Evolutionary conservation across 768 basidiomycete species (phyloP), one percentile per base, ranked within the genome.

Genomic region (Wakefieldia striispora): DNA sequence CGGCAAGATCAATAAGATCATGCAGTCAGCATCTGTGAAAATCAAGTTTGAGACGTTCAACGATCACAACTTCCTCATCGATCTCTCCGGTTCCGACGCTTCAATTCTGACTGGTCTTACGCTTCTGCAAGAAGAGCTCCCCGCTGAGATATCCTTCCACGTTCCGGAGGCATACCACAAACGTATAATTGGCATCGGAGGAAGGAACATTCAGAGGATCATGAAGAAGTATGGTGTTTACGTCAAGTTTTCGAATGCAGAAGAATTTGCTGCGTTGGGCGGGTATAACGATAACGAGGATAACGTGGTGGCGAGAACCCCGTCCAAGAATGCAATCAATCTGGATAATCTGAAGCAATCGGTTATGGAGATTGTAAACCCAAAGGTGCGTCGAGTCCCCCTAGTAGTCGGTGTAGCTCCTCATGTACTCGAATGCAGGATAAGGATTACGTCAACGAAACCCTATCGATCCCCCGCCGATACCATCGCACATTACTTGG

Each of bases 151-250:
- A 24, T 95, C 93, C 21, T 99, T 99, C 81, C 94, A 97, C 69
- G 93, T 99, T 12, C 95, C 95, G 27, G 95, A 99, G 70, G 84
- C 85, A 40, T 98, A 97, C 66, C 95, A 98, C 75, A 98, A 97
- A 69, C 89, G 97, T 53, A 99, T 99, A 66, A 99, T 99, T 57
- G 95, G 95, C 52, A 95, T 97, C 31, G 95, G 93, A 29, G 95
- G 95, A 24, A 86, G 94, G 63, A 98, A 93, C 70, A 97, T 99
- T 51, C 95, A 98, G 69, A 83, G 93, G 51, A 98, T 99, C 71
- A 99, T 99, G 95, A 97, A 97, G 76, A 93, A 95, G 67, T 97
- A 88, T 57, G 95, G 95, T n/a, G 95, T 97, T 19, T 98, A 97
- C 71, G 95, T 99, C 70, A 98, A 98, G 71, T 99, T 98, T 63